These are phyloP conservation scores for Fomitopsis betulina DNA, from an alignment of 1,284 basidiomycete genomes.

Conservation along the genomic window DNA sequence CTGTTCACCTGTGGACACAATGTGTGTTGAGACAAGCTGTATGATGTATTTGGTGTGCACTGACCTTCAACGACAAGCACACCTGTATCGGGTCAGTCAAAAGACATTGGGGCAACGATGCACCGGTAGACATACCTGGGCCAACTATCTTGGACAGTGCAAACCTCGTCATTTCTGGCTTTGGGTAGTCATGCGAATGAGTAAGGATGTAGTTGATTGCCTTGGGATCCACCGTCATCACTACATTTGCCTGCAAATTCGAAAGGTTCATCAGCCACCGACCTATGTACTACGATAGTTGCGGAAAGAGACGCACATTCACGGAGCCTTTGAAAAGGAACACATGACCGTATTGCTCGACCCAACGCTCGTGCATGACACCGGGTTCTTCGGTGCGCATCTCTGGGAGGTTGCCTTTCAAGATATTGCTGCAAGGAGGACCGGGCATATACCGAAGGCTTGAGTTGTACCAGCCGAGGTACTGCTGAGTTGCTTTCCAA, in stretches of 20 bases:
- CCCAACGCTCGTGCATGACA: constrained; percentile 49
- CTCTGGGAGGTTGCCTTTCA: constrained; percentile 50
- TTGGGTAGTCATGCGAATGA: constrained; percentile 30
- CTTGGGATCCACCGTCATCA: constrained; percentile 37
- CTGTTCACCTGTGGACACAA: background rate
- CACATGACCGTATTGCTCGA: constrained; percentile 46
- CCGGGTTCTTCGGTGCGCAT: constrained; percentile 37
- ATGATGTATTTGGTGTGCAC: background rate
- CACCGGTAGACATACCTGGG: constrained; percentile 18
- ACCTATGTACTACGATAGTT: background rate
- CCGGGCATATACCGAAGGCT: constrained; percentile 44
- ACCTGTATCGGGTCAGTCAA: background rate
- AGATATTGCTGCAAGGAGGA: constrained; percentile 40
- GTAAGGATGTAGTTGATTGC: constrained; percentile 35
- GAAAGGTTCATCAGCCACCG: background rate
- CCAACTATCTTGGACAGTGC: constrained; percentile 24
- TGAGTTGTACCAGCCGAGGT: constrained; percentile 29
- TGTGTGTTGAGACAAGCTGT: background rate
- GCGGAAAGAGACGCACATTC: constrained; percentile 31
- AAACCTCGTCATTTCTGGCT: constrained; percentile 21
- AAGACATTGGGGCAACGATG: background rate
- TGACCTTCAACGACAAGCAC: constrained; percentile 7
- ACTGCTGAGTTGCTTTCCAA: constrained; percentile 3
- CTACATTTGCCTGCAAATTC: constrained; percentile 29
- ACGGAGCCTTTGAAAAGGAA: constrained; percentile 43